Conservation (phyloP, 2,329 filamentous ascomycete species). For the Cladosporium oxysporum region DNA sequence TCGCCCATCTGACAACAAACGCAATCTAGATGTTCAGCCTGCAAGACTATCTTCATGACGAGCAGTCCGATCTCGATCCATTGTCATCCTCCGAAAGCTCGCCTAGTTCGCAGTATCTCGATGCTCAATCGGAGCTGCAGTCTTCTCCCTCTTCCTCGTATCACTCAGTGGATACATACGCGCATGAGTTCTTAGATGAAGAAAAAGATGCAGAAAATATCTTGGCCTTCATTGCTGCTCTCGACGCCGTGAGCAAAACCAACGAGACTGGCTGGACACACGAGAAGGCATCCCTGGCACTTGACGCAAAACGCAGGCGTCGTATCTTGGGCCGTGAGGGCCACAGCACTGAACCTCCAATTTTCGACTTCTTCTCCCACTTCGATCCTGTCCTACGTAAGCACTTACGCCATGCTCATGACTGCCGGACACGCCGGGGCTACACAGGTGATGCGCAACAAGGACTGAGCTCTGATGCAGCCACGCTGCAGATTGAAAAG, state of each 20-base stretch:
- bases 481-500: neutral
- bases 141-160: neutral
- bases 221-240: neutral
- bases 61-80: neutral
- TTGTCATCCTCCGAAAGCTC: neutral
- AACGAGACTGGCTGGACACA: conserved; percentile 5
- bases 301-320: neutral
- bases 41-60: neutral
- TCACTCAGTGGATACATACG: neutral
- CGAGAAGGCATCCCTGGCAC: neutral
- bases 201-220: neutral
- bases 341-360: neutral
- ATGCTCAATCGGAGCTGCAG: neutral
- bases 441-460: neutral
- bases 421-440: neutral
- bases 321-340: neutral
- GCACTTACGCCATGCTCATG: neutral
- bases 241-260: neutral
- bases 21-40: neutral
- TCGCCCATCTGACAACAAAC: neutral
- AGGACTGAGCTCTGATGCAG: neutral
- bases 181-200: neutral
- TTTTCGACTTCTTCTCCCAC: conserved; percentile 10
- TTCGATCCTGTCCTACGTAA: neutral
- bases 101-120: neutral